phyloP scores from a whole-genome alignment of 106 monocot genomes.

The Ottelia alismoides region DNA sequence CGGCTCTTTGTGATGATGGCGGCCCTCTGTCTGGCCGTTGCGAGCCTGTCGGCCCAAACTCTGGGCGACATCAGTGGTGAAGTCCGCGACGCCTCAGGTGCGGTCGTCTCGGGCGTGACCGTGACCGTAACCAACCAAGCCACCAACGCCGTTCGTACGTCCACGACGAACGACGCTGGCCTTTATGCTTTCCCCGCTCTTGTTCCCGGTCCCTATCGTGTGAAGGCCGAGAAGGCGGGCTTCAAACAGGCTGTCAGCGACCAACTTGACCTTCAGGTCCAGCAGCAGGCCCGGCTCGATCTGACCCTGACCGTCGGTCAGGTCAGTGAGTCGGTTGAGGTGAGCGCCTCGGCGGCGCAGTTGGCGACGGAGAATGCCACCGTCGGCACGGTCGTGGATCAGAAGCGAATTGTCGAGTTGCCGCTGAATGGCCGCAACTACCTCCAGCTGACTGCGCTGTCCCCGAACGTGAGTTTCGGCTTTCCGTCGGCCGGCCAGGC shows the following conservation, averaged over 20 bases:
- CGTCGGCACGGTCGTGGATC: not conserved
- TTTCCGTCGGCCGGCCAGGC: not conserved
- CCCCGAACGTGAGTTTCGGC: not conserved
- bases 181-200: not conserved
- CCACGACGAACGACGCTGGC: not conserved
- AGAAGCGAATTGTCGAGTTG: not conserved
- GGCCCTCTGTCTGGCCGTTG: too few species aligned
- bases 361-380: not conserved
- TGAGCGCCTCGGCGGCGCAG: not conserved
- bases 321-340: not conserved
- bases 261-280: not conserved
- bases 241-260: not conserved
- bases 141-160: not conserved
- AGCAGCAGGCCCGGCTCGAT: not conserved
- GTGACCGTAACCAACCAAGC: too few species aligned
- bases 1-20: too few species aligned
- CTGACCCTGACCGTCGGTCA: not conserved
- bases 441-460: not conserved
- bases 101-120: too few species aligned
- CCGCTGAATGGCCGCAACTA: not conserved
- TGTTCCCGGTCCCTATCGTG: not conserved
- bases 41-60: too few species aligned
- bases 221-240: not conserved
- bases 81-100: too few species aligned
- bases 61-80: too few species aligned